Evolutionary conservation across 495 filamentous ascomycete species (phyloP), one percentile per base, ranked within the genome.

Genomic region (Penicillium fimorum): DNA sequence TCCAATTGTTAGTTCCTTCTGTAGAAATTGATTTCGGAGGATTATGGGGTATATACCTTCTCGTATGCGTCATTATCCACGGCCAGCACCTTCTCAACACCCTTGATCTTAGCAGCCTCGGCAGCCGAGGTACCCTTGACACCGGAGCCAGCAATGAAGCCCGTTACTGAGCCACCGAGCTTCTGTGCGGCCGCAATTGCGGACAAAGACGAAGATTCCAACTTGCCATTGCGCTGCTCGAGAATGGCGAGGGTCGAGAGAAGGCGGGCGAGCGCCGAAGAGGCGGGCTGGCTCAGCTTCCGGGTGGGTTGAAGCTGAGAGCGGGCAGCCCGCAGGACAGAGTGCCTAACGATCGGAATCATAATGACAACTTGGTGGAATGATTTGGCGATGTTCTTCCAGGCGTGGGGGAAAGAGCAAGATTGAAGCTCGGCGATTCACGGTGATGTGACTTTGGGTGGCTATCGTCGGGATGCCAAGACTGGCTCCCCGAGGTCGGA

Each of bases 11-110:
- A 63, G 49, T 32, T 35, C 46, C 25, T 11, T 42, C 17, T 43
- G 41, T 12, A 15, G 27, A 7, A 29, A 44, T 18, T 27, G 32
- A 62, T 11, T 30, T 13, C 22, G 32, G 32, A 44, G 48, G 24
- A 58, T 32, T 24, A 24, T 12, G 3, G 3, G 3, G 1, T 30
- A 17, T 20, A 22, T 60, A 93, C 91, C 84, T 92, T 96, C 71
- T 97, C 91, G 67, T 98, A 98, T 35, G 88, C 88, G 48, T 77
- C 84, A 72, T 90, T 96, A 22, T 96, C 89, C 13, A 96, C 87
- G 25, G 85, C 85, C 56, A 98, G 81, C 47, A 98, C 81, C 79
- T 97, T 97, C 57, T 92, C 89, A 43, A 98, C 68, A 20, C 95
- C 94, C 62, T 89, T 82, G 33, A 93, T 87, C 76, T 95, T 96